A percentile compares a stretch with the other conserved stretches of the same genome.
Evolutionary conservation across 23 red algal species (phyloP).

Genomic region (Cyanidioschyzon merolae): DNA sequence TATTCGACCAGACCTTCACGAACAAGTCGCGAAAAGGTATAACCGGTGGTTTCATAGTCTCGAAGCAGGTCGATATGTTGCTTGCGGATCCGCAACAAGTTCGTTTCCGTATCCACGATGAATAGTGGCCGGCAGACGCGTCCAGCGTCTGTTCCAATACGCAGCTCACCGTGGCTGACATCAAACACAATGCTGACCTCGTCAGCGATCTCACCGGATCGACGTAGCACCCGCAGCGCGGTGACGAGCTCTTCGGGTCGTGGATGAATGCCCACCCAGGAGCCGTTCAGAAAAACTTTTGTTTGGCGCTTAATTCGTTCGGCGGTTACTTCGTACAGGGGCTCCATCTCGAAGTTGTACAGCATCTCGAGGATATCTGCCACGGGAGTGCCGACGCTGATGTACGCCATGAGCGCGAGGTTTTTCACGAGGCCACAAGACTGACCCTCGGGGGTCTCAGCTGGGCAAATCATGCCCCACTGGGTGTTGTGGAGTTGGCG

Average conservation of each 20-base stretch:
- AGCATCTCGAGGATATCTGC: slow-evolving; percentile 61
- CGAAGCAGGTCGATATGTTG: slow-evolving; percentile 34
- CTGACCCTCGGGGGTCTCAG: slow-evolving; percentile 98
- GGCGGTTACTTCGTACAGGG: slow-evolving; percentile 38
- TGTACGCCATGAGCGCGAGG: slow-evolving; percentile 92
- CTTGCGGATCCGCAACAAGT: slow-evolving; percentile 34
- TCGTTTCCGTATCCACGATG: slow-evolving; percentile 39
- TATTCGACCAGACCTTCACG: slow-evolving; percentile 79
- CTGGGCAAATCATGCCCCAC: slow-evolving; percentile 99
- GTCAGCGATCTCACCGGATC: slow-evolving; percentile 59
- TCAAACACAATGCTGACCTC: slow-evolving; percentile 98
- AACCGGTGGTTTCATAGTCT: slow-evolving; percentile 33
- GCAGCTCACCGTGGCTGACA: slow-evolving; percentile 54
- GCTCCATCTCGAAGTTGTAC: slow-evolving; percentile 74
- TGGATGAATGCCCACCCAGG: slow-evolving; percentile 87
- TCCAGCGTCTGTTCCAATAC: slow-evolving; percentile 92
- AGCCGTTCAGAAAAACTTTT: slow-evolving; percentile 97
- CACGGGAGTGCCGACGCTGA: slow-evolving; percentile 66
- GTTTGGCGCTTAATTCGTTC: slow-evolving; percentile 40
- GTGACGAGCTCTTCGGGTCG: slow-evolving; percentile 41
- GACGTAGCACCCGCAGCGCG: slow-evolving; percentile 46
- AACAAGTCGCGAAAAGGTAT: slow-evolving; percentile 37
- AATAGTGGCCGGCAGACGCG: slow-evolving; percentile 86
- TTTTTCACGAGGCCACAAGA: slow-evolving; percentile 93
- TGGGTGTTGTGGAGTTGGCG: slow-evolving; percentile 98